Evolutionary conservation across 1,284 basidiomycete genomes (phyloP).

Genomic region (Termitomyces sp.): DNA sequence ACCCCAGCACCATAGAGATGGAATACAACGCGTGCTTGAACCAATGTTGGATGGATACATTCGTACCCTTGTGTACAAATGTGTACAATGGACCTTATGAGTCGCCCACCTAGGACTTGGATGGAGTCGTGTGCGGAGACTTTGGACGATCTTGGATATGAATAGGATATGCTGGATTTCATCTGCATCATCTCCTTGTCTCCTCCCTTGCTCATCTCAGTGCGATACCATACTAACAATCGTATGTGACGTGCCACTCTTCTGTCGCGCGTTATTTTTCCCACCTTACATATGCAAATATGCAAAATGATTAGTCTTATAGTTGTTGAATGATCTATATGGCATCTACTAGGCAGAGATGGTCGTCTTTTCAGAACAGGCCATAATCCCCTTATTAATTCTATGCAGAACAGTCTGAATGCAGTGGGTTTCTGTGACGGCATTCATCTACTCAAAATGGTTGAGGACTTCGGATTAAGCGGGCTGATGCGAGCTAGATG

Average conservation of each 20-base stretch:
- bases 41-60: neutral
- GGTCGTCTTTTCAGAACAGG: too few species aligned
- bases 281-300: neutral
- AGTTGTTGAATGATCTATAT: neutral
- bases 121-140: neutral
- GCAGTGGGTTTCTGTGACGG: too few species aligned
- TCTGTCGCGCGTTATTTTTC: neutral
- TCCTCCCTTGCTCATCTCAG: neutral
- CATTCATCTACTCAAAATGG: neutral
- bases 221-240: neutral
- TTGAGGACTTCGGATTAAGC: neutral
- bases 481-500: neutral
- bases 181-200: neutral
- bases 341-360: neutral
- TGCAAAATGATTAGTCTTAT: neutral
- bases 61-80: neutral
- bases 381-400: neutral
- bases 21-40: neutral
- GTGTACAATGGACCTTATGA: neutral
- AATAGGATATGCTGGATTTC: neutral
- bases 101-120: neutral
- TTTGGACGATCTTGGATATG: neutral
- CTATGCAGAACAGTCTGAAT: neutral
- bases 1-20: conserved; percentile 8
- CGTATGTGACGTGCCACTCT: neutral